A percentile compares a stretch with the other conserved stretches of the same genome.
phyloP scores from a whole-genome alignment of 345 rosid species.

The Abelmoschus esculentus region DNA sequence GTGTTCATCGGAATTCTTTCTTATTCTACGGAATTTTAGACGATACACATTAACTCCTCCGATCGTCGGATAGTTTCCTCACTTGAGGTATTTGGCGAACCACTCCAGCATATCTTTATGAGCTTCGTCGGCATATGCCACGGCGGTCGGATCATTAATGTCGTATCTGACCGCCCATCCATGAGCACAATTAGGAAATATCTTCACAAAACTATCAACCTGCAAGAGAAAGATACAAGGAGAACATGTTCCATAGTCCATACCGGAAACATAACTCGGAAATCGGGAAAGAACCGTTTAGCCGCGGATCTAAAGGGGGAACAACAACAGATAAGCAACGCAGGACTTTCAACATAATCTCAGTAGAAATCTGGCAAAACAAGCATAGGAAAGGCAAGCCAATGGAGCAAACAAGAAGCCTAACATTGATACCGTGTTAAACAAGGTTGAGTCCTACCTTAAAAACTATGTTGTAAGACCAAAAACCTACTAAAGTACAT shows the following conservation, averaged over 20 bases:
- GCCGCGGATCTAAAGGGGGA: neutral
- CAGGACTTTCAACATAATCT: too few relatives aligned
- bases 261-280: neutral
- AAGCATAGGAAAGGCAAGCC: too few relatives aligned
- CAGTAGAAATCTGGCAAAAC: too few relatives aligned
- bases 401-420: too few relatives aligned
- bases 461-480: too few relatives aligned
- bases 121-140: constrained; percentile 54
- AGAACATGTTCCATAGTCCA: too few relatives aligned
- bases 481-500: too few relatives aligned
- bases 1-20: neutral
- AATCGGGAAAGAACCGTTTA: neutral
- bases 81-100: constrained; percentile 52
- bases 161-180: constrained; percentile 74
- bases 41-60: neutral
- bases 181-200: constrained; percentile 61
- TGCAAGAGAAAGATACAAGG: constrained; percentile 11
- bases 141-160: constrained; percentile 36
- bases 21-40: neutral
- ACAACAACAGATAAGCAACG: neutral
- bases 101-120: constrained; percentile 54
- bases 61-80: constrained; percentile 13
- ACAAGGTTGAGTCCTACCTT: too few relatives aligned
- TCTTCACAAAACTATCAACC: constrained; percentile 58
- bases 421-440: too few relatives aligned